A percentile compares a stretch with the other conserved stretches of the same genome.
These are phyloP conservation scores for Meyerozyma carpophila DNA, from an alignment of 1,139 yeast species.

Conservation along the genomic window DNA sequence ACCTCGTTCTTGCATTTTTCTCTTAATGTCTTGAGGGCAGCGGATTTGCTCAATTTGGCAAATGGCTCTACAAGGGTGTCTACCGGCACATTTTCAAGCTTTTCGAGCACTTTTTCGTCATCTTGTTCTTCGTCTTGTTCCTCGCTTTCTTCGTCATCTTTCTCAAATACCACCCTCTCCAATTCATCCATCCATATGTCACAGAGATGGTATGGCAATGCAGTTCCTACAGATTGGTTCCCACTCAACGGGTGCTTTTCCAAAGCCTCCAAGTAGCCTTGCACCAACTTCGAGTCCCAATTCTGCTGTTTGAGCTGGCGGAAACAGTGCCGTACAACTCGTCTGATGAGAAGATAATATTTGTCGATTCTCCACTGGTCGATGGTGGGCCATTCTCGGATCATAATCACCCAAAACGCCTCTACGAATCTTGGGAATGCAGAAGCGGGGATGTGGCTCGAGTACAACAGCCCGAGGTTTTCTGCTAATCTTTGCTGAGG, in stretches of 20 bases:
- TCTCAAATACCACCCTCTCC: conserved; percentile 55
- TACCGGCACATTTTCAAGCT: conserved; percentile 49
- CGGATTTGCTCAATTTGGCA: conserved; percentile 40
- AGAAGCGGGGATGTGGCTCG: conserved; percentile 36
- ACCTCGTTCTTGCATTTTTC: conserved; percentile 62
- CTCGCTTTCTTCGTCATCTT: conserved; percentile 34
- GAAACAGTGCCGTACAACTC: conserved; percentile 64
- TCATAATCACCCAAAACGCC: conserved; percentile 80
- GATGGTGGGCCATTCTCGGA: conserved; percentile 76
- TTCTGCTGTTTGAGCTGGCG: conserved; percentile 45
- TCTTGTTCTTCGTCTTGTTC: conserved; percentile 24
- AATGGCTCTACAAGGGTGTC: conserved; percentile 54
- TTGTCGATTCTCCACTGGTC: conserved; percentile 90
- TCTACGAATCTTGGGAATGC: conserved; percentile 50
- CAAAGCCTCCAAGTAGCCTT: conserved; percentile 40
- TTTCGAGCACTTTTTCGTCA: conserved; percentile 18
- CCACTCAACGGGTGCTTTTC: conserved; percentile 50
- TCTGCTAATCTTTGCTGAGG: conserved; percentile 85
- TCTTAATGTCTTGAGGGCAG: conserved; percentile 60
- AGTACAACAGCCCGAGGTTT: conserved; percentile 59
- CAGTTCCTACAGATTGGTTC: conserved; percentile 57
- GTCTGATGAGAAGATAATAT: conserved; percentile 73
- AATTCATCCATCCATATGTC: conserved; percentile 85
- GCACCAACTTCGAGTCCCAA: conserved; percentile 53
- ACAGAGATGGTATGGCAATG: conserved; percentile 78